Percentiles rank a stretch among this genome's conserved stretches.
These are phyloP conservation scores for Backusella mclennaniae DNA, from an alignment of 192 early-diverging fungal genomes.

Conservation along the genomic window DNA sequence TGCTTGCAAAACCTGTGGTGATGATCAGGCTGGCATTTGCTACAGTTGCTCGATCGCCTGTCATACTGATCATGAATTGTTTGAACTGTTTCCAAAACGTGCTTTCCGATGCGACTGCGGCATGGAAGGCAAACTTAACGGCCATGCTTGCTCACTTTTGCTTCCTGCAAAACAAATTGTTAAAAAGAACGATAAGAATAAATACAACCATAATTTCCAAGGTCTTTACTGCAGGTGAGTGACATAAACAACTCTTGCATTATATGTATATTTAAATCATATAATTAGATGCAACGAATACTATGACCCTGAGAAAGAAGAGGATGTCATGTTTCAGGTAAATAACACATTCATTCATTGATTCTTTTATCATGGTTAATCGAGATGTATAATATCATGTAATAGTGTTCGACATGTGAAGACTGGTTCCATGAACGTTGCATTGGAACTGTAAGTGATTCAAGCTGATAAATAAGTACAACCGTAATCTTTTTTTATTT, in stretches of 20 bases:
- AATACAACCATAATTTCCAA: conserved; percentile 82
- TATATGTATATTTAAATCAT: not conserved
- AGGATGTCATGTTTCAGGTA: conserved; percentile 68
- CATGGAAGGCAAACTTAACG: conserved; percentile 46
- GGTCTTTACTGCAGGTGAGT: conserved; percentile 79
- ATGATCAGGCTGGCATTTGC: conserved; percentile 59
- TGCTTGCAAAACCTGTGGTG: conserved; percentile 75
- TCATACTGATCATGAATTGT: conserved; percentile 73
- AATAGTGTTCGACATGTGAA: conserved; percentile 82
- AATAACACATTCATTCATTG: not conserved
- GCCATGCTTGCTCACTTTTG: conserved; percentile 37
- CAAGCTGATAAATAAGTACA: not conserved
- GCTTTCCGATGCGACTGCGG: conserved; percentile 92
- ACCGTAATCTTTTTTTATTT: not conserved
- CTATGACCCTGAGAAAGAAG: conserved; percentile 75
- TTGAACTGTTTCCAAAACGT: conserved; percentile 85
- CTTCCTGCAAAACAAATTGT: conserved; percentile 32
- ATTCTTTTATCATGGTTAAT: not conserved
- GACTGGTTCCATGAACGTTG: conserved; percentile 82
- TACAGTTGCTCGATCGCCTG: conserved; percentile 81
- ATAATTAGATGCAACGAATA: conserved; percentile 61
- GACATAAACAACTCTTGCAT: not conserved
- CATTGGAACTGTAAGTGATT: conserved; percentile 54
- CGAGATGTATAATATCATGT: not conserved
- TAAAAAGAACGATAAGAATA: conserved; percentile 62